Evolutionary conservation across 441 rosid genomes (phyloP).

Genomic region (Erysimum cheiri): DNA sequence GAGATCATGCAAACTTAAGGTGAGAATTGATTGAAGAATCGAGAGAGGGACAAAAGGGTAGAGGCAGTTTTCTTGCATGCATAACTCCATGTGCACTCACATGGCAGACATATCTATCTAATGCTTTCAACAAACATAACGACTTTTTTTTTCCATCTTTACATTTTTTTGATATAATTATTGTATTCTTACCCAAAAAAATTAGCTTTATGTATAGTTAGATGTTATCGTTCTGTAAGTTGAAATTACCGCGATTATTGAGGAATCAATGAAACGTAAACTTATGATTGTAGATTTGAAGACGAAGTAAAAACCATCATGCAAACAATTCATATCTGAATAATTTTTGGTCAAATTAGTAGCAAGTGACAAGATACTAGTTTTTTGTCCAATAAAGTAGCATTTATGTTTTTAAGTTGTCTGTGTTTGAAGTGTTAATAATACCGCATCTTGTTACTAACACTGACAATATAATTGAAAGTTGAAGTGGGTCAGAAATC

Average conservation of each 20-base stretch:
- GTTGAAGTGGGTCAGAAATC: not conserved
- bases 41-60: slow-evolving; percentile 36
- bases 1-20: slow-evolving; percentile 33
- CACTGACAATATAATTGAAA: not conserved
- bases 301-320: not conserved
- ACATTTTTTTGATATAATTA: not conserved
- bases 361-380: not conserved
- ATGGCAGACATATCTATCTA: slow-evolving; percentile 33
- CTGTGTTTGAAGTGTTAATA: not conserved
- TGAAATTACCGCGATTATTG: not conserved
- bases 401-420: not conserved
- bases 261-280: not conserved
- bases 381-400: not conserved
- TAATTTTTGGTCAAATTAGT: not conserved
- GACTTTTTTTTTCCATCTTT: not conserved
- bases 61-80: slow-evolving; percentile 42
- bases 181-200: not conserved
- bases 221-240: slow-evolving; percentile 4
- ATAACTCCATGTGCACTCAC: slow-evolving; percentile 45
- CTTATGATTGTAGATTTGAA: not conserved
- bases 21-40: slow-evolving; percentile 28
- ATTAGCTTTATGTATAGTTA: not conserved
- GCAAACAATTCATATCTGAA: not conserved
- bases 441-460: slow-evolving; percentile 7
- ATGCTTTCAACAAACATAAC: slow-evolving; percentile 39